Percentiles rank a stretch among this genome's conserved stretches.
Conservation (phyloP, 148 eudicot species). For the Camellia japonica region DNA sequence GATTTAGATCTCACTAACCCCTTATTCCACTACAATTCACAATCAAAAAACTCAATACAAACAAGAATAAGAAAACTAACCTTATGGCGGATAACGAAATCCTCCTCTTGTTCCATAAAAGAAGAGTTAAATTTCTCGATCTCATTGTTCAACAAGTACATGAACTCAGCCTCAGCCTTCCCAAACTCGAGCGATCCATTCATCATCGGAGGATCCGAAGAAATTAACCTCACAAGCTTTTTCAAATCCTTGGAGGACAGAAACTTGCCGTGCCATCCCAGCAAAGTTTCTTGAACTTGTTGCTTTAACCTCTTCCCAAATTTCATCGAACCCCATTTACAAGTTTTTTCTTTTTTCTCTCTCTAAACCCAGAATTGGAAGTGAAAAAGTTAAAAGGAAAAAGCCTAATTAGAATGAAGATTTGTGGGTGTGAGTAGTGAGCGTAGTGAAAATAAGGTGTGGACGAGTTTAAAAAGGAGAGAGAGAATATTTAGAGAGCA, state of each 20-base stretch:
- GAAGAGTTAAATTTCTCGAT: conserved; percentile 76
- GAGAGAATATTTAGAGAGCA: conserved; percentile 60
- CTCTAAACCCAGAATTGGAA: neutral
- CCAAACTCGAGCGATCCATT: conserved; percentile 34
- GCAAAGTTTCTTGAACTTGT: conserved; percentile 71
- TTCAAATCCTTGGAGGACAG: too few relatives aligned
- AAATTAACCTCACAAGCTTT: too few relatives aligned
- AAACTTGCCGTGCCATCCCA: conserved; percentile 77
- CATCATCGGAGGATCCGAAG: conserved; percentile 26
- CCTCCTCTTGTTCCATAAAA: conserved; percentile 83
- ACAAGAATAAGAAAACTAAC: conserved; percentile 21
- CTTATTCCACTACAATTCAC: too few relatives aligned
- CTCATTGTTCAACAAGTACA: conserved; percentile 62
- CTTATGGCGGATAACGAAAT: conserved; percentile 69
- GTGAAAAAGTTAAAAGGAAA: neutral
- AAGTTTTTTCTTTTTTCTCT: too few relatives aligned
- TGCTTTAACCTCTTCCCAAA: conserved; percentile 83
- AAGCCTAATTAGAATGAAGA: neutral
- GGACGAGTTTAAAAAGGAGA: conserved; percentile 7
- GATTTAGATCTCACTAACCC: too few relatives aligned
- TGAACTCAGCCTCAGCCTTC: conserved; percentile 60
- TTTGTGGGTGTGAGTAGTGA: neutral
- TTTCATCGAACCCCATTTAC: conserved; percentile 41
- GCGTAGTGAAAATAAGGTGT: conserved; percentile 2
- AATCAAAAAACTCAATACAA: neutral